Conservation (phyloP, 495 filamentous ascomycete species). For the Penicillium pancosmium region DNA sequence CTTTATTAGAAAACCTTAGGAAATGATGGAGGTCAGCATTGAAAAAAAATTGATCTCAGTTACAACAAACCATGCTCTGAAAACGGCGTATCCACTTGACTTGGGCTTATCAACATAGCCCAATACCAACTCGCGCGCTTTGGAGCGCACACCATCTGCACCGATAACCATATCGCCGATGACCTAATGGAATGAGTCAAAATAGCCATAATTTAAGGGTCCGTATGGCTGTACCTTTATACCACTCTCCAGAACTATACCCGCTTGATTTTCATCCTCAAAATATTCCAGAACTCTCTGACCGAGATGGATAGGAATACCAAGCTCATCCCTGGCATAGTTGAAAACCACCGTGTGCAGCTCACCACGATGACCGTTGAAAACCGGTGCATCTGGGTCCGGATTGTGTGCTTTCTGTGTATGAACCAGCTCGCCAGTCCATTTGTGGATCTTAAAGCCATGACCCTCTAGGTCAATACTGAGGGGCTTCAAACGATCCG, state of each 20-base stretch:
- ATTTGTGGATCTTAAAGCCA: conserved; percentile 58
- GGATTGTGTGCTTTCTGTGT: conserved; percentile 51
- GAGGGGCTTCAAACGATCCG: conserved; percentile 48
- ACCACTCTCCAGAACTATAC: conserved; percentile 56
- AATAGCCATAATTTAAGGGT: background rate
- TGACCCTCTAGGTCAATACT: conserved; percentile 54
- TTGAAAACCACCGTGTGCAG: conserved; percentile 60
- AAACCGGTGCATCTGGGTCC: conserved; percentile 54
- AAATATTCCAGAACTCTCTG: conserved; percentile 57
- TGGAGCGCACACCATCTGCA: conserved; percentile 62
- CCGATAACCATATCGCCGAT: conserved; percentile 44
- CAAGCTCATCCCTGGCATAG: conserved; percentile 54
- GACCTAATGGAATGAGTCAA: conserved; percentile 23
- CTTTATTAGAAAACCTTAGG: conserved; percentile 60
- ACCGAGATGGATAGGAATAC: conserved; percentile 58
- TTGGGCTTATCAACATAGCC: conserved; percentile 63
- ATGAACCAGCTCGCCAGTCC: conserved; percentile 61
- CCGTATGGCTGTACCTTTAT: conserved; percentile 31
- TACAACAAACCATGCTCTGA: conserved; percentile 48
- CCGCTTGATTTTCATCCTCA: conserved; percentile 54
- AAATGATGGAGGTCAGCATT: no score
- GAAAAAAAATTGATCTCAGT: background rate
- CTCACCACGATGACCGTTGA: conserved; percentile 64
- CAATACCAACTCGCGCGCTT: conserved; percentile 58
- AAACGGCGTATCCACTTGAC: conserved; percentile 61